Evolutionary conservation across 108 stramenopile species (phyloP), one percentile per base, ranked within the genome.

Genomic region (Cyclotella choctawhatcheeana): DNA sequence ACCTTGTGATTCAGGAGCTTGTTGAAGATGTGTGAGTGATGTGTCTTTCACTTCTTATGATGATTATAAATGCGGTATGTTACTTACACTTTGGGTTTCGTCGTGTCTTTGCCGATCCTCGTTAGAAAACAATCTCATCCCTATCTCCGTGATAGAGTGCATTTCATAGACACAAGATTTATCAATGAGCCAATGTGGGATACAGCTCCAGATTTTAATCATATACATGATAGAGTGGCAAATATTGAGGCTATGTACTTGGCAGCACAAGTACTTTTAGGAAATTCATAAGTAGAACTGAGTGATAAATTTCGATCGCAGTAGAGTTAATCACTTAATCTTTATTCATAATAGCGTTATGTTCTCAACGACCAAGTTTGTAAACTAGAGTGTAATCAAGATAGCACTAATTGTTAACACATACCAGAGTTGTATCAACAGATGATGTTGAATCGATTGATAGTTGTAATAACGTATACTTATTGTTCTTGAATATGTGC

Each of bases 171-270:
- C 20, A 59, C 58, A 18, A 59, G 18, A 37, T 59, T 35, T 33
- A 59, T 59, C 18, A 59, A 6, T n/a, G 8, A 35, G 2, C 58
- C 58, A 17, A 12, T 59, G 32, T 59, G 58, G 58, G 58, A 59
- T 35, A 35, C 58, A n/a, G 31, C 58, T n/a, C n/a, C 20, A 3
- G 58, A 59, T 59, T 59, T 33, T 7, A 18, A 35, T 20, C 58
- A 59, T 20, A 20, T 59, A 2, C 31, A 33, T n/a, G 12, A 20
- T 17, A 13, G 40, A 60, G 35, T 60, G 5, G 12, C n/a, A 3
- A 35, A 60, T 60, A 35, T 40, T 35, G 59, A 60, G 21, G 59
- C 59, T 20, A 22, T 60, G 2, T 60, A 60, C 37, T 24, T 60
- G 6, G 59, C 59, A 10, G 37, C 13, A 35, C 0, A 60, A 20